Conservation (phyloP, 495 filamentous ascomycete genomes). For the Hamigera avellanea region DNA sequence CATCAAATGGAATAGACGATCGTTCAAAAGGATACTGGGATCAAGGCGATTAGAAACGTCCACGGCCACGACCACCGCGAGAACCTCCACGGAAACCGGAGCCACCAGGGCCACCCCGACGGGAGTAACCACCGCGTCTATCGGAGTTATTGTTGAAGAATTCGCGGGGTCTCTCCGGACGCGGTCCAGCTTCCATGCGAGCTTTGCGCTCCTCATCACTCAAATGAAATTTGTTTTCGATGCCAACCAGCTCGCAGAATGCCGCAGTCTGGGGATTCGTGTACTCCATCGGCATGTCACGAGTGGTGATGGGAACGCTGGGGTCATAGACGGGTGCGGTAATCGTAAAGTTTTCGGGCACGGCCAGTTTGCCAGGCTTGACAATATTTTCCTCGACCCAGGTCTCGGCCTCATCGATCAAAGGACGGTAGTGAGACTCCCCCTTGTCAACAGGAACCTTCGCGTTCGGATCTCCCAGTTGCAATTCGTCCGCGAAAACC, state of each 20-base stretch:
- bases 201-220: constrained; percentile 53
- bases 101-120: constrained; percentile 9
- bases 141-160: constrained; percentile 6
- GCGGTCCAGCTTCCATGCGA: constrained; percentile 27
- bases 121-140: constrained; percentile 5
- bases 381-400: constrained; percentile 76
- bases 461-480: constrained; percentile 43
- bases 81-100: constrained; percentile 8
- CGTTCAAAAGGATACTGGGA: too few relatives aligned
- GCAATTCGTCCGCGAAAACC: constrained; percentile 52
- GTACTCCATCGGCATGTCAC: constrained; percentile 56
- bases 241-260: constrained; percentile 69
- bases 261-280: constrained; percentile 66
- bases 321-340: constrained; percentile 62
- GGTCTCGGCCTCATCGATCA: constrained; percentile 49
- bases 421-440: constrained; percentile 46
- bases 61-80: constrained; percentile 11
- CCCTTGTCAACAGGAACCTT: constrained; percentile 42
- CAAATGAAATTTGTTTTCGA: constrained; percentile 65
- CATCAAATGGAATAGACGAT: too few relatives aligned
- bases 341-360: constrained; percentile 66
- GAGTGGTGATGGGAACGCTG: constrained; percentile 19
- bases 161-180: constrained; percentile 13
- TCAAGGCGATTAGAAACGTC: too few relatives aligned
- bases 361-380: constrained; percentile 38